Percentiles rank a stretch among this genome's conserved stretches.
These are phyloP conservation scores for Venturia nashicola DNA, from an alignment of 2,329 filamentous ascomycete species.

Conservation along the genomic window DNA sequence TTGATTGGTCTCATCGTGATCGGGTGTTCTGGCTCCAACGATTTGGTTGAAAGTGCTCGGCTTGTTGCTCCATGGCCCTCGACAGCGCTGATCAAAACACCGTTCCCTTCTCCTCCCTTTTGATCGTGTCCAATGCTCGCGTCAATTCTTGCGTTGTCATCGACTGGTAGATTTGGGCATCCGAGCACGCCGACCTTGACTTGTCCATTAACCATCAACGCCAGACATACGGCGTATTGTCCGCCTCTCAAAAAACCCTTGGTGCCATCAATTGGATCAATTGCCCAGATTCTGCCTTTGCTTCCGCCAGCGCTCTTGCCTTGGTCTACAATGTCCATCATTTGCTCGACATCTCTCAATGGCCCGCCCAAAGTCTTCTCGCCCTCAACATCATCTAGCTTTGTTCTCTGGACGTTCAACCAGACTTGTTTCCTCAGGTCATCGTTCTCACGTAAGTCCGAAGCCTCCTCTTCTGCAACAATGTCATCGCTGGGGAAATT, in stretches of 20 bases:
- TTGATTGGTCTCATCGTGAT: conserved; percentile 72
- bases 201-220: conserved; percentile 80
- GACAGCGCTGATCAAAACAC: conserved; percentile 81
- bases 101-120: conserved; percentile 54
- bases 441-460: conserved; percentile 59
- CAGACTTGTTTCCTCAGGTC: conserved; percentile 66
- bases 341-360: conserved; percentile 50
- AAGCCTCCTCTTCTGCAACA: conserved; percentile 89
- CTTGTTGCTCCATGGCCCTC: conserved; percentile 68
- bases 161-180: conserved; percentile 87
- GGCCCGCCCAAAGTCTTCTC: conserved; percentile 59
- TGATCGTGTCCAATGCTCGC: conserved; percentile 63
- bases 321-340: conserved; percentile 46
- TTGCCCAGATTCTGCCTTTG: conserved; percentile 77
- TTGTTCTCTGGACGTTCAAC: conserved; percentile 61
- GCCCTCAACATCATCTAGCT: conserved; percentile 49
- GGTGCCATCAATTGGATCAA: conserved; percentile 96
- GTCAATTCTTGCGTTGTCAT: conserved; percentile 61
- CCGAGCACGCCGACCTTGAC: conserved; percentile 91
- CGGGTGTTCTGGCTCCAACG: conserved; percentile 41
- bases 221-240: conserved; percentile 93
- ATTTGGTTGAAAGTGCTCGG: conserved; percentile 49
- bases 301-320: conserved; percentile 58
- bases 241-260: conserved; percentile 94
- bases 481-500: conserved; percentile 87